Evolutionary conservation across 192 early-diverging fungal species (phyloP).

Genomic region (Umbelopsis ramanniana): DNA sequence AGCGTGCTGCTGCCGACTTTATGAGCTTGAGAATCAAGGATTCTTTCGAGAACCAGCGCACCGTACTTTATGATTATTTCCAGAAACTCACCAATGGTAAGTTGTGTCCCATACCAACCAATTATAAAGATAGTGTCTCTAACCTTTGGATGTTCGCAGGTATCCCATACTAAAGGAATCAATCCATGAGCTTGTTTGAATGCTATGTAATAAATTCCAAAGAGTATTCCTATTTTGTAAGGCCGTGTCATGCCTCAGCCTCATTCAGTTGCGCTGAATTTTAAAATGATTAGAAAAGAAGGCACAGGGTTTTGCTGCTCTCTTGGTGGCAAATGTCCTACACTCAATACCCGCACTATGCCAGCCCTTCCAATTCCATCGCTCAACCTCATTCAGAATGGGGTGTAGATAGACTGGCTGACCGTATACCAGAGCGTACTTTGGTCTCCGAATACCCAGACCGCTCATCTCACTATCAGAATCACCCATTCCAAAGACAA

Average conservation of each 20-base stretch:
- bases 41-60: slow-evolving; percentile 93
- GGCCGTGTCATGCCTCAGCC: no score
- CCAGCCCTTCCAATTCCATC: not conserved
- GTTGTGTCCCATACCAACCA: not conserved
- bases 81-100: slow-evolving; percentile 83
- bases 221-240: no score
- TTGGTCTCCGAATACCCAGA: not conserved
- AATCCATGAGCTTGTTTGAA: not conserved
- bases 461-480: not conserved
- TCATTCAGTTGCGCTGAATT: no score
- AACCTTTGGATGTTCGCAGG: not conserved
- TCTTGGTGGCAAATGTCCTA: not conserved
- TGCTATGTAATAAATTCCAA: no score
- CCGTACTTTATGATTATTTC: slow-evolving; percentile 81
- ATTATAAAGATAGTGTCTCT: no score
- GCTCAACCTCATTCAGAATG: not conserved
- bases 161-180: slow-evolving; percentile 11
- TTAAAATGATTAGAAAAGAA: no score
- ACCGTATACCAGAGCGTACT: not conserved
- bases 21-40: slow-evolving; percentile 90
- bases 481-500: not conserved
- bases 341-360: not conserved
- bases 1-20: slow-evolving; percentile 92
- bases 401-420: slow-evolving; percentile 12
- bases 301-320: no score